Evolutionary conservation across 371 early-diverging fungal genomes (phyloP).

Genomic region (Haplosporangium sp.): DNA sequence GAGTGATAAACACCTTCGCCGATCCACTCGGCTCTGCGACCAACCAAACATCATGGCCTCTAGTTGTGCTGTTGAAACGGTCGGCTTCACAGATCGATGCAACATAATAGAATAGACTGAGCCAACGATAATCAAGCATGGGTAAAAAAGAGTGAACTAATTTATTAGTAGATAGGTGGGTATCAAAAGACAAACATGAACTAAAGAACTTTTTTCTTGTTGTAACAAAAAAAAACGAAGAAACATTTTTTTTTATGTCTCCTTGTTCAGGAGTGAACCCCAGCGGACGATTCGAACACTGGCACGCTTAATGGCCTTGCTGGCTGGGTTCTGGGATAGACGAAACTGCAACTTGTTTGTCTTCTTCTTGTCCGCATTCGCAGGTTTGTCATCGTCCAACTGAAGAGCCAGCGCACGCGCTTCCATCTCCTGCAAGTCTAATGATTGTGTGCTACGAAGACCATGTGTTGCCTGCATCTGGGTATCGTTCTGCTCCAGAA

Average conservation of each 20-base stretch:
- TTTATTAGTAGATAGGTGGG: not conserved
- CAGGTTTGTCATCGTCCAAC: not conserved
- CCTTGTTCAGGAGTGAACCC: conserved; percentile 31
- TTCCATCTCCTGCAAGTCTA: conserved; percentile 21
- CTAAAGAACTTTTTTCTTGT: not conserved
- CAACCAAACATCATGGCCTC: not conserved
- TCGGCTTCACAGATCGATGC: no score
- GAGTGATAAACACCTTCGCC: not conserved
- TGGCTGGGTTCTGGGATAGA: conserved; percentile 36
- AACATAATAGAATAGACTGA: no score
- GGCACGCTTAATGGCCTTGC: conserved; percentile 46
- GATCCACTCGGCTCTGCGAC: not conserved
- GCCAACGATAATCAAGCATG: no score
- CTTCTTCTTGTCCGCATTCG: conserved; percentile 21
- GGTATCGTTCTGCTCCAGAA: not conserved
- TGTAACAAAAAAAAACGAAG: not conserved
- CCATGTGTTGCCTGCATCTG: not conserved
- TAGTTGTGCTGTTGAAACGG: no score
- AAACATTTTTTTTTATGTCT: conserved; percentile 14
- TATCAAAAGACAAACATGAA: not conserved
- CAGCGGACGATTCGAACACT: conserved; percentile 39
- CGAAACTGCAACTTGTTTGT: conserved; percentile 23
- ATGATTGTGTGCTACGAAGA: conserved; percentile 21
- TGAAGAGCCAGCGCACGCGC: conserved; percentile 5
- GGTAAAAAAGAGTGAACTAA: not conserved